Evolutionary conservation across 805 yeast genomes (phyloP), one percentile per base, ranked within the genome.

Genomic region (Barnettozyma vustinii): DNA sequence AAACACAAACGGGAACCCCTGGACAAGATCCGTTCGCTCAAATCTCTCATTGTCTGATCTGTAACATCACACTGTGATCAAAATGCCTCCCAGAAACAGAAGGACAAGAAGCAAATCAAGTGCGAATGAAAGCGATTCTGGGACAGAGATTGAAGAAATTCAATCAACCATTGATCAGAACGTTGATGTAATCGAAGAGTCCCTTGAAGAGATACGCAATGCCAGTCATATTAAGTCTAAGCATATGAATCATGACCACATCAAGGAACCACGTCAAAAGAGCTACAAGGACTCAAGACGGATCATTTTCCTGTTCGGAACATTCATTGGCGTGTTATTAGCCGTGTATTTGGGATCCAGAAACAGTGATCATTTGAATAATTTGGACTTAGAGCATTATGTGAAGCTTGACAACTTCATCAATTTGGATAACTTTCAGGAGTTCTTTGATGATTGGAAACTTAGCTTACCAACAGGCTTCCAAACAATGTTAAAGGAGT

Each of bases 401-500:
- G 43, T 58, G 19, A 54, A 54, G 5, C 49, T 59, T 18, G 63
- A 59, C 30, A 56, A 50, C 21, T 37, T 53, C 25, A 41, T 58
- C 19, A 53, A 52, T 33, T 56, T 59, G 50, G 91, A 87, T 49
- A 65, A 78, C 9, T 63, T 85, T 20, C 72, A 74, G 49, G 83
- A 72, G 19, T 75, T 77, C 52, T 68, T 84, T 47, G 86, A 80
- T 32, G 92, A 84, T 50, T 83, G 92, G 89, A 79, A 77, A 49
- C 87, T 80, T 21, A 71, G 75, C 20, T 67, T 87, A 37, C 67
- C 91, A 32, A 70, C 74, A 19, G 84, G 81, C 47, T 67, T 80
- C n/a, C 71, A 67, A 40, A 49, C 45, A n/a, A 26, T 87, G 42
- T 65, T 91, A 23, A 70, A 73, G 20, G 85, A 81, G 49, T 68